These are phyloP conservation scores for Alternaria metachromatica DNA, from an alignment of 2,329 filamentous ascomycete genomes.

Conservation along the genomic window DNA sequence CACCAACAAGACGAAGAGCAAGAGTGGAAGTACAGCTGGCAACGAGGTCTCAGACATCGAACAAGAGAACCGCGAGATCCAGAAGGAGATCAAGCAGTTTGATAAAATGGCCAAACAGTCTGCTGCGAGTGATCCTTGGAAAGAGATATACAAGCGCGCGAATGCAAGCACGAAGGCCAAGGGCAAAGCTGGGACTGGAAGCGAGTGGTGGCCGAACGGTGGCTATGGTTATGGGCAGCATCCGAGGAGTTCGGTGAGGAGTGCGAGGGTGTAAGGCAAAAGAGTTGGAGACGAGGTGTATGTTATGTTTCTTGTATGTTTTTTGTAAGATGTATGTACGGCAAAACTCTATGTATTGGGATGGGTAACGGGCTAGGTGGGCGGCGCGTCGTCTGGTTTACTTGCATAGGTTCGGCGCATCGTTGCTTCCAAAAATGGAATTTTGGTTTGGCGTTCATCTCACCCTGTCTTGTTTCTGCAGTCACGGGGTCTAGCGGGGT, in stretches of 20 bases:
- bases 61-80: constrained; percentile 17
- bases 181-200: not conserved
- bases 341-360: not conserved
- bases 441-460: not conserved
- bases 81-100: constrained; percentile 26
- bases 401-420: not conserved
- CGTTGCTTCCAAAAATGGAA: not conserved
- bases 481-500: rapidly evolving
- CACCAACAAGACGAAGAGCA: not conserved
- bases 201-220: not conserved
- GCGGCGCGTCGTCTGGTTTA: not conserved
- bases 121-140: constrained; percentile 33
- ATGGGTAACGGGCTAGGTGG: not conserved
- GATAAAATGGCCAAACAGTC: constrained; percentile 37
- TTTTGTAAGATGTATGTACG: not conserved
- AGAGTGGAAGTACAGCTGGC: not conserved
- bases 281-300: too few relatives aligned
- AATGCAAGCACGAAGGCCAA: not conserved
- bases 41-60: constrained; percentile 1
- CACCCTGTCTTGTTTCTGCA: rapidly evolving
- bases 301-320: not conserved
- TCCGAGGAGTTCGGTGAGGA: not conserved
- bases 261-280: not conserved
- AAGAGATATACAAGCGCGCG: constrained; percentile 14
- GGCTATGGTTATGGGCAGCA: too few relatives aligned